These are phyloP conservation scores for Arthrobotrys conoides DNA, from an alignment of 2,329 filamentous ascomycete genomes.

Conservation along the genomic window DNA sequence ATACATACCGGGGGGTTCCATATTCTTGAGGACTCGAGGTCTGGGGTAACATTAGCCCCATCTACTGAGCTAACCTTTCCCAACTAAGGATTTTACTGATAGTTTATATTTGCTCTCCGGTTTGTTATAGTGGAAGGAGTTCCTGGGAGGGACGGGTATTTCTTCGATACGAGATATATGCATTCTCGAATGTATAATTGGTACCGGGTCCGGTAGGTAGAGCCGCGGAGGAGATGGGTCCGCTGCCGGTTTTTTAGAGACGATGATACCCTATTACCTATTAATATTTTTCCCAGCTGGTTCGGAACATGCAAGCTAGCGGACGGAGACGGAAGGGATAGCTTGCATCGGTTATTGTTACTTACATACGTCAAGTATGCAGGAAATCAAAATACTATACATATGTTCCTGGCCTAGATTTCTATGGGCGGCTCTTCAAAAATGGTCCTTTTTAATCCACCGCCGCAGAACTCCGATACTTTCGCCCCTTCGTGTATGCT, in stretches of 20 bases:
- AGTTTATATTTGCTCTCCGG: neutral
- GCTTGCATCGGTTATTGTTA: slow-evolving; percentile 2
- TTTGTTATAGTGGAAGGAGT: slow-evolving; percentile 3
- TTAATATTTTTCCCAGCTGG: neutral
- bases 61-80: neutral
- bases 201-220: slow-evolving; percentile 6
- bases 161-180: slow-evolving; percentile 30
- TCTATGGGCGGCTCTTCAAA: neutral
- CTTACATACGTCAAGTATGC: neutral
- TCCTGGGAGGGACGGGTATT: slow-evolving; percentile 18
- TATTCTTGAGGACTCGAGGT: neutral
- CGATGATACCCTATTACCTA: neutral
- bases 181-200: slow-evolving; percentile 17
- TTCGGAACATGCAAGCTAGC: slow-evolving; percentile 14
- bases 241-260: slow-evolving; percentile 2
- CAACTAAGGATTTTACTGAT: neutral
- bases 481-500: neutral
- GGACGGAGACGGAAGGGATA: slow-evolving; percentile 1
- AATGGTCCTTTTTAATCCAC: neutral
- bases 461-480: slow-evolving; percentile 17
- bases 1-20: slow-evolving; percentile 3
- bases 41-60: slow-evolving; percentile 26
- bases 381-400: neutral
- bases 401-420: neutral
- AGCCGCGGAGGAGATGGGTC: slow-evolving; percentile 24